Evolutionary conservation across 2,329 filamentous ascomycete genomes (phyloP), one percentile per base, ranked within the genome.

Genomic region (Trichophaea hybrida): DNA sequence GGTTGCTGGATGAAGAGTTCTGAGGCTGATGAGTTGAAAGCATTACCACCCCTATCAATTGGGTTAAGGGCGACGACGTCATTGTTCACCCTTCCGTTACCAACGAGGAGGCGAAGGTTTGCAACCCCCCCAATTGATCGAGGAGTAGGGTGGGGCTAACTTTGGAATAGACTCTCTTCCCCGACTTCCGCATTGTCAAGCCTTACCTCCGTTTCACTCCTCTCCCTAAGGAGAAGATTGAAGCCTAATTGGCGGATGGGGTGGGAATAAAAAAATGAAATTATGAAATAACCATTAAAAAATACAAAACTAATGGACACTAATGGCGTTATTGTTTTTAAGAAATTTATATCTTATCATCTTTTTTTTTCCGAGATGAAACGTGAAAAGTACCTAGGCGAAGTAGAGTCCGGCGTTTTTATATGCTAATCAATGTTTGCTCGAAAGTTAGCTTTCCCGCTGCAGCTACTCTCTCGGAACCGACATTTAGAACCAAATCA

Each of bases 11-110:
- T 15, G 50, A 58, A 54, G 44, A 54, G 54, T 7, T 48, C 57
- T 60, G 37, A 64, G 15, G n/a, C 44, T 10, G 7, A 40, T 10
- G 7, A 2, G 38, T 10, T 12, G 17, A 35, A 73, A 72, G 74
- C 60, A 72, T 82, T 66, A 80, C 79, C 56, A 82, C 80, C 3
- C 80, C 80, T 24, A 80, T 83, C 70, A 80, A 82, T 73, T 81
- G 78, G 78, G 72, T 79, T 12, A 32, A 48, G 38, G 68, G 68
- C 59, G 67, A 69, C 38, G 79, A 82, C 69, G 79, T 82, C 64
- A 82, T 82, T 67, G 80, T 83, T 48, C 78, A 80, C 71, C 79
- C 80, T 58, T 72, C 71, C 65, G 75, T 82, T 69, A 79, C 76
- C 71, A 80, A 76, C 67, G 78, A 80, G 59, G 73, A 79, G 68